Conservation (phyloP, 2,329 filamentous ascomycete species). For the Alternaria conjuncta region DNA sequence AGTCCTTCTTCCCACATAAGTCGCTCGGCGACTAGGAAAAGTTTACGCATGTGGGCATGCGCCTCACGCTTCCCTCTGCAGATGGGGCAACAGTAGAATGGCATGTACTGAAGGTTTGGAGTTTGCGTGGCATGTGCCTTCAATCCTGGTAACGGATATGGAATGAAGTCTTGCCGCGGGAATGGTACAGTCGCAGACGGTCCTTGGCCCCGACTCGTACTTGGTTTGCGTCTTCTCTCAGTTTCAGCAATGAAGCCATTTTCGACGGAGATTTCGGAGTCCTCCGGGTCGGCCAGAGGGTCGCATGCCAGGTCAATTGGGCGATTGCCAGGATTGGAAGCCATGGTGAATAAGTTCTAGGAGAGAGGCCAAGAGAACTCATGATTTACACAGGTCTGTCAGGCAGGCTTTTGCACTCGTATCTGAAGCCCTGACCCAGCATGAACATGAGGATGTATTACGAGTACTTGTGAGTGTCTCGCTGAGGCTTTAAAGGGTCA, state of each 20-base stretch:
- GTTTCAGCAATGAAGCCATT: not conserved
- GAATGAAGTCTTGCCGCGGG: not conserved
- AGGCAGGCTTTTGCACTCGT: not conserved
- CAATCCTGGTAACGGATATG: not conserved
- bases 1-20: constrained; percentile 27
- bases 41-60: constrained; percentile 33
- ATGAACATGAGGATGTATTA: not conserved
- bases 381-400: not conserved
- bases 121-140: not conserved
- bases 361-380: not conserved
- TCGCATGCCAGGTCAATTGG: not conserved
- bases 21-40: constrained; percentile 38
- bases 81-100: constrained; percentile 23
- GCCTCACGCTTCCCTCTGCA: constrained; percentile 17
- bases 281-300: not conserved
- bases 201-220: not conserved
- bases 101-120: not conserved
- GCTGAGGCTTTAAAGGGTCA: not conserved
- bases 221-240: not conserved
- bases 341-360: not conserved
- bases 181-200: not conserved
- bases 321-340: constrained; percentile 2
- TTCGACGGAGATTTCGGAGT: not conserved
- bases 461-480: not conserved
- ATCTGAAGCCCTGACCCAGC: not conserved